phyloP scores from a whole-genome alignment of 768 basidiomycete genomes.

The Russula emetica region DNA sequence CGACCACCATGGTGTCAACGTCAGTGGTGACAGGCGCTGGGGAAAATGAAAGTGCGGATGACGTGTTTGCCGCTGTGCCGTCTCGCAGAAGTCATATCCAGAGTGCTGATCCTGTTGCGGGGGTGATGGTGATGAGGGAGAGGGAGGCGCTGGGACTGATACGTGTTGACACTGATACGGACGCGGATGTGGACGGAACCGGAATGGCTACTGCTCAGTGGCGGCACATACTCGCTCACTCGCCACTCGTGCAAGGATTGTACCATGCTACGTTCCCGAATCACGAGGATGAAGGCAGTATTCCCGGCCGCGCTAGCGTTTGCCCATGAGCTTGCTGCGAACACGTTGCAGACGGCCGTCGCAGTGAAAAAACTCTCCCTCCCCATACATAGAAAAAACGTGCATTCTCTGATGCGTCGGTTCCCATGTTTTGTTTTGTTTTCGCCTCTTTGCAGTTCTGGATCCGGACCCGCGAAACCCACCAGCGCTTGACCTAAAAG shows the following conservation, averaged over 20 bases:
- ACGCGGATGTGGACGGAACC: conserved; percentile 11
- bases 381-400: neutral
- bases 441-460: conserved; percentile 37
- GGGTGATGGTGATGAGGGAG: neutral
- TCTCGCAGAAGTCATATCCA: neutral
- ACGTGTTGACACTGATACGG: conserved; percentile 27
- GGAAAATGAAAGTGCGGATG: neutral
- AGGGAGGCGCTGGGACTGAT: neutral
- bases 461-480: conserved; percentile 63
- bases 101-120: conserved; percentile 1
- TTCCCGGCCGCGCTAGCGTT: no score
- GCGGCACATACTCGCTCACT: no score
- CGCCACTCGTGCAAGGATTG: no score
- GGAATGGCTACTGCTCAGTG: no score
- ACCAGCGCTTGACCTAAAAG: conserved; percentile 65
- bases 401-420: neutral
- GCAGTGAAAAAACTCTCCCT: no score
- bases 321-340: no score
- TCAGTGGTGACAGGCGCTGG: neutral
- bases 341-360: no score
- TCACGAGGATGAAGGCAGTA: no score
- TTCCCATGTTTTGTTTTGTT: conserved; percentile 9
- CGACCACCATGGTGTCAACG: neutral
- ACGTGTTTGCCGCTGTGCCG: conserved; percentile 8
- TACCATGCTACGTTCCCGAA: no score